Percentiles rank a stretch among this genome's conserved stretches.
Evolutionary conservation across 176 grass and related monocot species (phyloP).

Genomic region (Bolboschoenus planiculmis): DNA sequence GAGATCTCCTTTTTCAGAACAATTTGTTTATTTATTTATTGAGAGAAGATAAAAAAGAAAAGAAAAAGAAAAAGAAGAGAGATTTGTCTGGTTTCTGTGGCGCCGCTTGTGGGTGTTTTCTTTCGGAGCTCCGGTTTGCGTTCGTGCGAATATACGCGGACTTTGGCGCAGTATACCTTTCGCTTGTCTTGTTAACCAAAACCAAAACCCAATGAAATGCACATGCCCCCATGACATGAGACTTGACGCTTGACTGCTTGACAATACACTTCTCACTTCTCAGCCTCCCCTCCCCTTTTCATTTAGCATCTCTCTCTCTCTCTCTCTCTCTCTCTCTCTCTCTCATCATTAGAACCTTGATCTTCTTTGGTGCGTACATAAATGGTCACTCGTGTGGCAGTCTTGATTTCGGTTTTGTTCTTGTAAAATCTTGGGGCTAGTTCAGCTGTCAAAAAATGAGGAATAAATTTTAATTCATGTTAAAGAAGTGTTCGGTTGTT

Average conservation of each 20-base stretch:
- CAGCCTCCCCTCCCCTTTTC: not conserved
- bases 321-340: too few species aligned
- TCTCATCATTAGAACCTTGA: conserved; percentile 19
- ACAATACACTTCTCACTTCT: not conserved
- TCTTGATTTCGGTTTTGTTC: not conserved
- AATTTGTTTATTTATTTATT: not conserved
- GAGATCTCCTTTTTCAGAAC: not conserved
- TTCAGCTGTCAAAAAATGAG: too few species aligned
- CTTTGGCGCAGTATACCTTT: conserved; percentile 20
- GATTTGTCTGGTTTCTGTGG: not conserved
- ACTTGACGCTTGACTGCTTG: not conserved
- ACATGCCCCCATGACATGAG: conserved; percentile 22
- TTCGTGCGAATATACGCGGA: conserved; percentile 23
- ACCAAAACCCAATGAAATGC: not conserved
- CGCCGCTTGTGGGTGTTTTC: conserved; percentile 4
- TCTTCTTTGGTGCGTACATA: not conserved
- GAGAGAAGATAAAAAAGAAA: too few species aligned
- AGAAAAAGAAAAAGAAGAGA: too few species aligned
- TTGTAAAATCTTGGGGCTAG: not conserved
- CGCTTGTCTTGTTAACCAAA: conserved; percentile 7
- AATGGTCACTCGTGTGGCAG: not conserved
- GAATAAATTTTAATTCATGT: too few species aligned
- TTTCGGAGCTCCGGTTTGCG: conserved; percentile 17
- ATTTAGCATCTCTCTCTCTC: too few species aligned
- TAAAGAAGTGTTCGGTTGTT: too few species aligned